phyloP scores from a whole-genome alignment of 2,329 filamentous ascomycete genomes.

The Trichoderma semiorbis region DNA sequence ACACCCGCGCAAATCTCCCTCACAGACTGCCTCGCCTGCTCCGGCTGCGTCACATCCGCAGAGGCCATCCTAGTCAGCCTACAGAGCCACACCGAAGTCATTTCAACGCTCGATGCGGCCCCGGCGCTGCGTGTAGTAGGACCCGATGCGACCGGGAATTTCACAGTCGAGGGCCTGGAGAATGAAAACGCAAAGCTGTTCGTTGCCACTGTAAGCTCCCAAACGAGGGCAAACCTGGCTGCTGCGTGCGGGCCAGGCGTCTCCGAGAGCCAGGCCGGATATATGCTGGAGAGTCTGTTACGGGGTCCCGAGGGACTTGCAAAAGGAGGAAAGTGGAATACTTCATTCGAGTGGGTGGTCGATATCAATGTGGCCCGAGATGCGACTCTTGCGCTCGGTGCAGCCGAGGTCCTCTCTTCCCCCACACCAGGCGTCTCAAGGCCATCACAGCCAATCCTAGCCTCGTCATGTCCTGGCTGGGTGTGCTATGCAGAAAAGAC shows the following conservation, averaged over 20 bases:
- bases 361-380: slow-evolving; percentile 85
- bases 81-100: slow-evolving; percentile 89
- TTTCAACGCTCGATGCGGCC: slow-evolving; percentile 71
- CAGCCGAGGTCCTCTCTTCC: slow-evolving; percentile 61
- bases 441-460: slow-evolving; percentile 62
- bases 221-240: slow-evolving; percentile 83
- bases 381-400: slow-evolving; percentile 74
- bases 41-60: slow-evolving; percentile 94
- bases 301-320: slow-evolving; percentile 64
- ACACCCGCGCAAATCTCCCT: slow-evolving; percentile 88
- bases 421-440: slow-evolving; percentile 22
- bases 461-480: slow-evolving; percentile 93
- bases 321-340: slow-evolving; percentile 66
- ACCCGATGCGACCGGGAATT: slow-evolving; percentile 32
- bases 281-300: slow-evolving; percentile 80
- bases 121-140: slow-evolving; percentile 45
- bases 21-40: slow-evolving; percentile 95
- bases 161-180: slow-evolving; percentile 50
- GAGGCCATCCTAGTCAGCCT: slow-evolving; percentile 95
- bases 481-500: slow-evolving; percentile 99
- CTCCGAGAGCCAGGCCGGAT: slow-evolving; percentile 68
- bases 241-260: slow-evolving; percentile 73
- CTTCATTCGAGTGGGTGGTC: slow-evolving; percentile 82
- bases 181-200: slow-evolving; percentile 69
- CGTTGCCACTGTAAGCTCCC: slow-evolving; percentile 88